Base-by-base conservation (phyloP, 148 eudicot genomes). In the Talinum fruticosum region DNA sequence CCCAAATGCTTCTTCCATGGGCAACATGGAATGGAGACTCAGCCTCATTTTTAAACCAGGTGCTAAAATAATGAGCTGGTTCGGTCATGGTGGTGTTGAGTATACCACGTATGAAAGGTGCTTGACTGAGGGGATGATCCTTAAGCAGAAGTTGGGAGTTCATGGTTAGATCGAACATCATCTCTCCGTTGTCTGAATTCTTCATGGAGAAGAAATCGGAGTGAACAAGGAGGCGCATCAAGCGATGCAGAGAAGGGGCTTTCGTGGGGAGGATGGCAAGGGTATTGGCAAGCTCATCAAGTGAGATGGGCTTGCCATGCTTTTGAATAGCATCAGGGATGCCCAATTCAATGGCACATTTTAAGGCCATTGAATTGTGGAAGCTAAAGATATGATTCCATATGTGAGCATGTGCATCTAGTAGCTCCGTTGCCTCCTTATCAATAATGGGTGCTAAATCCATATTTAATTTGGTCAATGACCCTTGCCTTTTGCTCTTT, bases 341-440 rank as follows among this genome's bases (percentile, higher is more conserved):
- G 34, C 78, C 65, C 6, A 86, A 72, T 19, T 86, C 19, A 32
- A 79, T 10, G 1, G 86, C 86, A 69, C 88, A 83, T 66, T 81
- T 86, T 30, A 86, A 57, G 26, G 88, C 83, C 78, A 77, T 77
- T 1, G 88, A 81, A n/a, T 77, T 79, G 0, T 51, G 47, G 51
- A 51, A 86, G 64, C 18, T 28, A 24, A 69, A 65, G 10, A 68
- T 29, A n/a, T 83, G 79, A 33, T 75, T 81, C 76, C 79, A 76
- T 78, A 83, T 68, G 41, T 83, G 83, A 15, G 75, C 76, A 71
- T 86, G 82, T 72, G 85, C 78, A 12, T 80, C 38, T 24, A 82
- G 71, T 26, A 79, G 75, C 33, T 82, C 75, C 4, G 47, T 76
- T 23, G 45, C 45, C 16, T 75, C 36, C 13, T 79, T 37, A 4